Conservation (phyloP, 441 rosid species). For the Arabidopsis hybrid region DNA sequence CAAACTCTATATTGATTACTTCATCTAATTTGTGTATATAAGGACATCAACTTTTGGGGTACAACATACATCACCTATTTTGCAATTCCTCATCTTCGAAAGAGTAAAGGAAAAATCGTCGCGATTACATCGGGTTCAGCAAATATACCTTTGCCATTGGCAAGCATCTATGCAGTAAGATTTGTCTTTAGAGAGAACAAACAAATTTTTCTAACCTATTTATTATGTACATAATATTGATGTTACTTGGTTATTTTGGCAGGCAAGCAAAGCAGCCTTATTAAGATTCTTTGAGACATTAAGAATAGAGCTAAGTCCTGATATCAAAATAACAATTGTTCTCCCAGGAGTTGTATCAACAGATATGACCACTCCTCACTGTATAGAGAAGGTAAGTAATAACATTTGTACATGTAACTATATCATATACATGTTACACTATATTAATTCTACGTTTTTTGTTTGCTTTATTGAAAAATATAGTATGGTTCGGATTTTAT, state of each 20-base stretch:
- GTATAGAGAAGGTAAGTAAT: constrained; percentile 19
- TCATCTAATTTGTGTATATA: neutral
- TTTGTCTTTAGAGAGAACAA: constrained; percentile 20
- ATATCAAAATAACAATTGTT: constrained; percentile 58
- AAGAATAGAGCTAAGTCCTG: constrained; percentile 52
- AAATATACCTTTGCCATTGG: constrained; percentile 38
- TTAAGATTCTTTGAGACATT: constrained; percentile 56
- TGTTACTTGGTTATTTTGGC: neutral
- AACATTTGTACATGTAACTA: neutral
- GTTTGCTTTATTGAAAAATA: neutral
- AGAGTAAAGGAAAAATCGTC: constrained; percentile 52
- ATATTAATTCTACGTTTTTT: neutral
- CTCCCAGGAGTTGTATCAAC: constrained; percentile 53
- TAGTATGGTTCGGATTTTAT: constrained; percentile 39
- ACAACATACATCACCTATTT: constrained; percentile 44
- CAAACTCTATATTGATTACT: neutral
- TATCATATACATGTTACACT: neutral
- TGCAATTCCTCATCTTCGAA: constrained; percentile 54
- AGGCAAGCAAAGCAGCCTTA: constrained; percentile 70
- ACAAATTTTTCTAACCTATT: neutral
- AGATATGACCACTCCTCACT: constrained; percentile 46
- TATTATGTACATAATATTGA: neutral
- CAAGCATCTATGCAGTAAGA: constrained; percentile 38
- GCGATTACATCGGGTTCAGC: constrained; percentile 44
- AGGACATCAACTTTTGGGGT: constrained; percentile 63